Evolutionary conservation across 2,329 filamentous ascomycete species (phyloP).

Genomic region (Talaromyces atroroseus): DNA sequence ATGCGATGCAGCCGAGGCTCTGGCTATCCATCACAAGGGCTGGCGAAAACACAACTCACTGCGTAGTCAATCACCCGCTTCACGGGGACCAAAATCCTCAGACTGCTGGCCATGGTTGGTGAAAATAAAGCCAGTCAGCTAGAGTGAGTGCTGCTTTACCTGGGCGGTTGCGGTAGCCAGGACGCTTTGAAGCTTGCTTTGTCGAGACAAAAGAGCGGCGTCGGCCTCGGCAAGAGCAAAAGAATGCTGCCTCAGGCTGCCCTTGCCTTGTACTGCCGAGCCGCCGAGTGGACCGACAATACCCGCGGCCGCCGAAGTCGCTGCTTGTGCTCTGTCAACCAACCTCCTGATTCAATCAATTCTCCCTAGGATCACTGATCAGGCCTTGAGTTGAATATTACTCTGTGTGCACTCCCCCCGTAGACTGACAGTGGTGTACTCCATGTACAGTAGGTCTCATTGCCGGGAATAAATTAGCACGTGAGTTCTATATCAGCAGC

Average conservation of each 20-base stretch:
- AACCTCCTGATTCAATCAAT: too few relatives aligned
- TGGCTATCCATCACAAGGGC: too few relatives aligned
- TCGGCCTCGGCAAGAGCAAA: background rate
- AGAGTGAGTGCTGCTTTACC: background rate
- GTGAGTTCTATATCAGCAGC: too few relatives aligned
- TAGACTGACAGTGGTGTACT: too few relatives aligned
- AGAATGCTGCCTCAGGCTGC: background rate
- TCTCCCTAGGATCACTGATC: too few relatives aligned
- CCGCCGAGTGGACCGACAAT: conserved; percentile 3
- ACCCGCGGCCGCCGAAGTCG: conserved; percentile 3
- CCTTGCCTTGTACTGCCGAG: background rate
- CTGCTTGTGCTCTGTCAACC: too few relatives aligned
- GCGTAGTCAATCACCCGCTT: conserved; percentile 87
- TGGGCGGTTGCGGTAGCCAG: background rate
- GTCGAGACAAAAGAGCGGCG: conserved; percentile 1
- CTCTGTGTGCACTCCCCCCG: too few relatives aligned
- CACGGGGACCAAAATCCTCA: conserved; percentile 72
- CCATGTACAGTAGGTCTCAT: too few relatives aligned
- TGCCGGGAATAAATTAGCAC: too few relatives aligned
- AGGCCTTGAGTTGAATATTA: too few relatives aligned
- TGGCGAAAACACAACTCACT: conserved; percentile 46
- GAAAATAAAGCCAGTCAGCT: background rate
- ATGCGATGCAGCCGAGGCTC: too few relatives aligned
- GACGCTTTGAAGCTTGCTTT: background rate
- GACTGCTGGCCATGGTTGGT: conserved; percentile 41